Base-by-base conservation (phyloP, 768 basidiomycete genomes). In the Clavulina sp. region DNA sequence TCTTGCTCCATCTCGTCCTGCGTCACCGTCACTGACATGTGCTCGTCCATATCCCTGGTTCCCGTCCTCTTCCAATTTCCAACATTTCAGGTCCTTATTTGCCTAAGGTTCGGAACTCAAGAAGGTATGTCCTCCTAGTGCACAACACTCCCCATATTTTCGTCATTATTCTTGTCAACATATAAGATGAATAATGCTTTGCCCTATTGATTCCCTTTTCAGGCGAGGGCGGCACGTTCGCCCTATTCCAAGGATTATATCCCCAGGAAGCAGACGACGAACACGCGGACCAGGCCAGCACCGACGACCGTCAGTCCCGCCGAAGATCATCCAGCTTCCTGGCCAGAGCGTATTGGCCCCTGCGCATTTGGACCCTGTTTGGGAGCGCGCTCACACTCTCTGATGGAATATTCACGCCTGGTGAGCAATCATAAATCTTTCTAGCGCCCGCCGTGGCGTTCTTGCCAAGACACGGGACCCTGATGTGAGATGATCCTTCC, bases 171-270 rank as follows among this genome's bases (percentile, higher is more conserved):
- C n/a, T n/a, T n/a, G n/a, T n/a, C n/a, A n/a, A 9, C 32, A 9
- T 16, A 9, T 34, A 9, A 49, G 13, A 16, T 30, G 18, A 49
- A 18, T 32, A 6, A n/a, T 50, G 41, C 41, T 2, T 38, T 33
- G 26, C 29, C 16, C 33, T 28, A 13, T 32, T 41, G 29, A 0
- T 48, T 30, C n/a, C n/a, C n/a, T n/a, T n/a, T 51, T 1, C 53
- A 71, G 77, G 80, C 19, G 81, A 84, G 61, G 80, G 81, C 5
- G 80, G 80, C 6, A 71, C 75, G 2, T 82, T 81, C 56, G 79
- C 80, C 0, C 62, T 81, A 6, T 76, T 67, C 59, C 75, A 78
- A 60, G 72, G 73, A n/a, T 59, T 80, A 9, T 78, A 70, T 55
- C 78, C 78, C 7, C 62, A 62, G 4, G 64, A 68, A 3, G 60